A percentile compares a stretch with the other conserved stretches of the same genome.
Conservation (phyloP, 1,284 basidiomycete genomes). For the Marasmius sp. region DNA sequence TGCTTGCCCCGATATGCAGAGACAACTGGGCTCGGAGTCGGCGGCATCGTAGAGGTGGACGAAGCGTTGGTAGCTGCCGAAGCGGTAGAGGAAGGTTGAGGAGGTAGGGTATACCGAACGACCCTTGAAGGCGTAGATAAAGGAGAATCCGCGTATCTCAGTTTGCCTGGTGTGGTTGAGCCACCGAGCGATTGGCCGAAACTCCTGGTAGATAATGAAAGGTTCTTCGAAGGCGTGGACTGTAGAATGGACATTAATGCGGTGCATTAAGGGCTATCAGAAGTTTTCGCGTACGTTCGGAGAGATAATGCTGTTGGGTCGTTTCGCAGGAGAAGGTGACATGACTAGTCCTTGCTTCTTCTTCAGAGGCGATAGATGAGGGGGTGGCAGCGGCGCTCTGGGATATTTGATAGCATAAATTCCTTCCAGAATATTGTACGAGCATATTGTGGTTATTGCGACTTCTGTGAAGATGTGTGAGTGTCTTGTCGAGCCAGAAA, state of each 20-base stretch:
- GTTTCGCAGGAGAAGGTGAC: constrained; percentile 9
- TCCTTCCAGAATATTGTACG: constrained; percentile 11
- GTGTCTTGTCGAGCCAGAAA: neutral
- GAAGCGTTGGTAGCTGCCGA: constrained; percentile 2
- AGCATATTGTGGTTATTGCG: neutral
- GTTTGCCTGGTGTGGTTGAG: neutral
- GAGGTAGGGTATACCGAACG: constrained; percentile 10
- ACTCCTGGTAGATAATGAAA: neutral
- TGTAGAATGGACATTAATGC: neutral
- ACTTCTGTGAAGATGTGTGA: constrained; percentile 5
- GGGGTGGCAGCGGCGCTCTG: constrained; percentile 5
- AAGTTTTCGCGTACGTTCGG: constrained; percentile 3
- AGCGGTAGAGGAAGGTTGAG: neutral
- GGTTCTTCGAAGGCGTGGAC: constrained; percentile 5
- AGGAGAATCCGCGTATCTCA: constrained; percentile 8
- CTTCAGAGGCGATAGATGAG: constrained; percentile 8
- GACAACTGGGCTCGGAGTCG: constrained; percentile 11
- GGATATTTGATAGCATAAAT: constrained; percentile 14
- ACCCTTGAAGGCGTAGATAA: constrained; percentile 9
- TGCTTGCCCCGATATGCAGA: constrained; percentile 11
- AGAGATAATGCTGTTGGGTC: constrained; percentile 9
- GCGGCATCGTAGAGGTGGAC: constrained; percentile 11
- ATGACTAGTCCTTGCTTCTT: constrained; percentile 5
- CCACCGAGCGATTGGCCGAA: neutral
- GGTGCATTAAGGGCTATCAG: neutral